phyloP scores from a whole-genome alignment of 768 basidiomycete genomes.

The Exsudoporus frostii region DNA sequence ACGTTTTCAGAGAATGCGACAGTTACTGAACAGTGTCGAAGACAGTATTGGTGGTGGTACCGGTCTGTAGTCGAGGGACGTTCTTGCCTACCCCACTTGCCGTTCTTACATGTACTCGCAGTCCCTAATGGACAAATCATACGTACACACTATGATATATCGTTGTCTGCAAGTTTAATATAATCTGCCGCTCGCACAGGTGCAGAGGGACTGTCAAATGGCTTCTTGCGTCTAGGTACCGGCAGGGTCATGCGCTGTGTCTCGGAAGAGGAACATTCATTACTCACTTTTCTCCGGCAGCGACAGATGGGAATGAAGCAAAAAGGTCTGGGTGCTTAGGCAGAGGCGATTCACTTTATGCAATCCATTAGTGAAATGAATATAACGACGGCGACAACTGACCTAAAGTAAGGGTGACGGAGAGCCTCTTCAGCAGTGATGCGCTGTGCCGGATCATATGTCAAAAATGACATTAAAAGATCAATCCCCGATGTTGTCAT shows the following conservation, averaged over 20 bases:
- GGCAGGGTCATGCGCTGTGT: conserved; percentile 5
- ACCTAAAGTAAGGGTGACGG: conserved; percentile 91
- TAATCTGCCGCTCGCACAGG: conserved; percentile 70
- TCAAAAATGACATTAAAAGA: conserved; percentile 73
- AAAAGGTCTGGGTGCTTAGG: conserved; percentile 97
- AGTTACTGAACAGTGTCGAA: conserved; percentile 32
- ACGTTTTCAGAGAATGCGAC: conserved; percentile 69
- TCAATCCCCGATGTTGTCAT: conserved; percentile 83
- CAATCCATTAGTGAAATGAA: neutral
- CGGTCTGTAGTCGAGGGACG: conserved; percentile 2
- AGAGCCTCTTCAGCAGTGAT: conserved; percentile 89
- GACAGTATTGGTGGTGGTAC: conserved; percentile 17
- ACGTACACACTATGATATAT: conserved; percentile 33
- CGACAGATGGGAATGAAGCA: conserved; percentile 91
- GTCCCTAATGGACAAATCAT: neutral
- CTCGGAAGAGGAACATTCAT: neutral
- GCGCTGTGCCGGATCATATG: conserved; percentile 85
- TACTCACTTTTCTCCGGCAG: conserved; percentile 90
- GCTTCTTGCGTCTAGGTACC: conserved; percentile 62
- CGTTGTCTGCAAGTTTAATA: conserved; percentile 63
- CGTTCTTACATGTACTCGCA: neutral
- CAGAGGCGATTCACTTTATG: conserved; percentile 78
- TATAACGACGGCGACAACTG: neutral
- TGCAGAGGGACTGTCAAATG: conserved; percentile 77
- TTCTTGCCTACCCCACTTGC: neutral